Base-by-base conservation (phyloP, 2,329 filamentous ascomycete genomes). In the Lachnellula hyalina region DNA sequence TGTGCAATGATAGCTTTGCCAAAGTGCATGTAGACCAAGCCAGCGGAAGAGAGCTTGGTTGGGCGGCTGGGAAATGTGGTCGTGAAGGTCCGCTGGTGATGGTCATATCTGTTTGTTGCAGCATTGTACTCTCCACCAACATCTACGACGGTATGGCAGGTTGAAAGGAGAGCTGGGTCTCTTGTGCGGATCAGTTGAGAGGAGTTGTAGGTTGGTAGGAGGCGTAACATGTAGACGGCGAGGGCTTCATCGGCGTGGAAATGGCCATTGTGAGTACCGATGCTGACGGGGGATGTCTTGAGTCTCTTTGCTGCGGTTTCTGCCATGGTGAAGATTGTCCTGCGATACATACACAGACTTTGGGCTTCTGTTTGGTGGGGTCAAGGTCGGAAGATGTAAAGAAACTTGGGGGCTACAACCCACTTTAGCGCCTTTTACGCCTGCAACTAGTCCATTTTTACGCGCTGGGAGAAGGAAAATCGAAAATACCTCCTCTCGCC, bases 221-320 rank as follows among this genome's bases (percentile, higher is more conserved):
- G 82, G 62, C 91, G 90, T 64, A 99, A 88, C 79, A 99, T 90
- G 78, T 96, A 91, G 61, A 99, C 92, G 55, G 94, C 94, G 44
- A 99, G 84, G 58, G 94, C 93, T 77, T 99, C 94, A 73, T 99
- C 94, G 71, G 94, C 94, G 77, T 99, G 94, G 81, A 99, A 99
- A 78, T 96, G 91, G 64, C 94, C 94, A 75, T 87, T 96, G 82
- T 99, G 94, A 32, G 94, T 99, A 69, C 92, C 94, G 61, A 87
- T 75, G 53, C 67, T 65, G 57, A 72, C 72, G 59, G 76, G 74
- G 59, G 82, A 78, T 65, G 86, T 89, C 81, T 96, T 96, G 71
- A 95, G 75, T 72, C 89, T 87, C 76, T 97, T 97, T 60, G 86
- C 75, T 67, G 85, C 81, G 69, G 77, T 81, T 78, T 89, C 82